Conservation (phyloP, 2,329 filamentous ascomycete species). For the Shiraia bambusicola region DNA sequence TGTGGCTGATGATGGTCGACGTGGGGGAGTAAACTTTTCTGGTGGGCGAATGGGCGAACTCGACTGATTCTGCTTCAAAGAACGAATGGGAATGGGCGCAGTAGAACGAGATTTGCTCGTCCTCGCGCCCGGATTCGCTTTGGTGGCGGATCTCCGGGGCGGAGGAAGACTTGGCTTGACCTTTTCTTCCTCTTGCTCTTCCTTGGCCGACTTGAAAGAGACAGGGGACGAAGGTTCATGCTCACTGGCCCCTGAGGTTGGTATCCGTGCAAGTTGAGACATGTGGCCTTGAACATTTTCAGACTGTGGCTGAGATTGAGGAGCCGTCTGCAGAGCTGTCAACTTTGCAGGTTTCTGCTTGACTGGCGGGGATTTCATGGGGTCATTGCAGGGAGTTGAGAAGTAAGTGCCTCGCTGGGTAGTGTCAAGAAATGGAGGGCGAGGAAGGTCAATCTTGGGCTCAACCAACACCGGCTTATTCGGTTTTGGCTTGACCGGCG, state of each 20-base stretch:
- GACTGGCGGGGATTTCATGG: slow-evolving; percentile 26
- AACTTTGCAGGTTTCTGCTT: slow-evolving; percentile 31
- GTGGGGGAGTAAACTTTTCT: slow-evolving; percentile 24
- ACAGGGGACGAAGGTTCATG: slow-evolving; percentile 33
- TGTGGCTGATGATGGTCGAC: slow-evolving; percentile 23
- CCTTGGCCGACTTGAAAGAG: slow-evolving; percentile 40
- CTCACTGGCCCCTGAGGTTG: slow-evolving; percentile 30
- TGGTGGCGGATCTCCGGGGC: slow-evolving; percentile 35
- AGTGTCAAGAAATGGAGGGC: slow-evolving; percentile 17
- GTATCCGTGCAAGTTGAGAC: slow-evolving; percentile 20
- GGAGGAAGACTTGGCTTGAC: slow-evolving; percentile 38
- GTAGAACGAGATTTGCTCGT: slow-evolving; percentile 14
- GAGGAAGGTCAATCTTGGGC: slow-evolving; percentile 17
- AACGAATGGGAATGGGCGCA: slow-evolving; percentile 26
- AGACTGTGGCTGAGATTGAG: slow-evolving; percentile 20
- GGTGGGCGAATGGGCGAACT: slow-evolving; percentile 25
- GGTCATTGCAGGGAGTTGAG: slow-evolving; percentile 21
- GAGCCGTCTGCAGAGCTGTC: slow-evolving; percentile 20
- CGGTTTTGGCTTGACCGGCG: slow-evolving; percentile 36
- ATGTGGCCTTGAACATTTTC: slow-evolving; percentile 25
- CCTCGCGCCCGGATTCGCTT: slow-evolving; percentile 8
- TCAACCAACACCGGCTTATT: slow-evolving; percentile 9
- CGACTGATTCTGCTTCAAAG: slow-evolving; percentile 37
- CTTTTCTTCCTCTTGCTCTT: slow-evolving; percentile 33
- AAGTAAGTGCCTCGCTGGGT: slow-evolving; percentile 15